Evolutionary conservation across 306 rosid genomes (phyloP), one percentile per base, ranked within the genome.

Genomic region (Lathyrus aphaca): DNA sequence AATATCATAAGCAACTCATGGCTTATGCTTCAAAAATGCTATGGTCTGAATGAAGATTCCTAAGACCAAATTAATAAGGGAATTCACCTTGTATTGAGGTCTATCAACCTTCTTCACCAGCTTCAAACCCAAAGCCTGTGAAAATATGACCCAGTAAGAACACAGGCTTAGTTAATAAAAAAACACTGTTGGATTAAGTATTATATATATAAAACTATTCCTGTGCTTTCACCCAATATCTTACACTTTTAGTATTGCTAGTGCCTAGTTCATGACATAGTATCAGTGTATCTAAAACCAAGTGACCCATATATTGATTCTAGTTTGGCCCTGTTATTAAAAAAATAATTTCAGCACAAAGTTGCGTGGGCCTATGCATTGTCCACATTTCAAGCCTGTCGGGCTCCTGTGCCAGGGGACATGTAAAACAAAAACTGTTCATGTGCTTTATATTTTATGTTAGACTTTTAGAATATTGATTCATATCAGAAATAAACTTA

Each of bases 81-180:
- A 64, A 17, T 29, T 73, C 42, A 91, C 97, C 99, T 88, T 94
- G 78, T 94, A 69, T 68, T 94, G 86, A 13, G 97, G 95, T 72
- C 87, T 89, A 46, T 95, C 99, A 67, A 79, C 78, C 79, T 59
- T 95, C 88, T 82, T 91, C 51, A 89, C 78, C 29, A 87, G 65
- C 75, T 83, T 84, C 89, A 95, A 62, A 55, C 99, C 99, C 79
- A 91, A 70, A 48, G 97, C 95, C 99, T 95, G 74, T 51, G 64
- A 18, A 66, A 65, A 72, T 17, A 64, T 32, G 62, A 85, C 43
- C 65, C 71, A 75, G 66, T 61, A 72, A 44, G 54, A 67, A 35
- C 11, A 38, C 15, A 10, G 44, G 29, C 64, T 73, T 42, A 23
- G 43, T 17, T 56, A 62, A 66, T 29, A 53, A 25, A 55, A 71